These are phyloP conservation scores for Leptomonas seymouri DNA, from an alignment of 208 protist genomes.

Conservation along the genomic window DNA sequence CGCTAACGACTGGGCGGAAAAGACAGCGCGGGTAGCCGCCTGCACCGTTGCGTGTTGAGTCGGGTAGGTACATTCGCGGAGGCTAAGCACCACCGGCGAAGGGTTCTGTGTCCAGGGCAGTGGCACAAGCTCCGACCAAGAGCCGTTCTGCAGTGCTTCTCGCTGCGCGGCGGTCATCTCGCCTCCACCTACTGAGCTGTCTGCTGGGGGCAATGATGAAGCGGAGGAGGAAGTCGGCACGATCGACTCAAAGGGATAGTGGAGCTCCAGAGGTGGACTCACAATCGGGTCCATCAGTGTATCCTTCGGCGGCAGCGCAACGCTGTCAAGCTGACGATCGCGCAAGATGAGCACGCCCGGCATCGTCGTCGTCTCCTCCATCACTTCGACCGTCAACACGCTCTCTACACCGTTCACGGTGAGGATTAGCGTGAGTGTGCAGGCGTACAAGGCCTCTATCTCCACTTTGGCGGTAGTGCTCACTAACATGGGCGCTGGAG, in stretches of 20 bases:
- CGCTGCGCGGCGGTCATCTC: neutral
- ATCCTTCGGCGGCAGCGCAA: constrained; percentile 35
- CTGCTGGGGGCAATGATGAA: neutral
- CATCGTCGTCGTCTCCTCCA: constrained; percentile 38
- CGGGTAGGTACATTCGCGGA: constrained; percentile 64
- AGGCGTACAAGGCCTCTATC: constrained; percentile 34
- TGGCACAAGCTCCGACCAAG: constrained; percentile 36
- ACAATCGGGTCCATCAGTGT: constrained; percentile 46
- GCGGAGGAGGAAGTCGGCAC: neutral
- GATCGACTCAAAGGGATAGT: constrained; percentile 26
- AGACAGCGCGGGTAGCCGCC: constrained; percentile 46
- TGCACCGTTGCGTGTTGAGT: constrained; percentile 40
- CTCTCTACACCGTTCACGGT: constrained; percentile 48
- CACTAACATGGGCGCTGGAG: constrained; percentile 6
- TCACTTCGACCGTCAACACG: constrained; percentile 57
- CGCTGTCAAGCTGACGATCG: constrained; percentile 47
- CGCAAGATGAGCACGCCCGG: constrained; percentile 81
- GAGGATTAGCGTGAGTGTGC: constrained; percentile 45
- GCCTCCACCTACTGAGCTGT: neutral
- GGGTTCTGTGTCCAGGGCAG: constrained; percentile 79
- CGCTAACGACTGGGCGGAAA: constrained; percentile 41
- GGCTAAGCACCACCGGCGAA: constrained; percentile 47
- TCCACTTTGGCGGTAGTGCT: constrained; percentile 39
- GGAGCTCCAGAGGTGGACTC: constrained; percentile 14
- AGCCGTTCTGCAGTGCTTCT: neutral